These are phyloP conservation scores for Sphaceloma murrayae DNA, from an alignment of 2,329 filamentous ascomycete genomes.

Conservation along the genomic window DNA sequence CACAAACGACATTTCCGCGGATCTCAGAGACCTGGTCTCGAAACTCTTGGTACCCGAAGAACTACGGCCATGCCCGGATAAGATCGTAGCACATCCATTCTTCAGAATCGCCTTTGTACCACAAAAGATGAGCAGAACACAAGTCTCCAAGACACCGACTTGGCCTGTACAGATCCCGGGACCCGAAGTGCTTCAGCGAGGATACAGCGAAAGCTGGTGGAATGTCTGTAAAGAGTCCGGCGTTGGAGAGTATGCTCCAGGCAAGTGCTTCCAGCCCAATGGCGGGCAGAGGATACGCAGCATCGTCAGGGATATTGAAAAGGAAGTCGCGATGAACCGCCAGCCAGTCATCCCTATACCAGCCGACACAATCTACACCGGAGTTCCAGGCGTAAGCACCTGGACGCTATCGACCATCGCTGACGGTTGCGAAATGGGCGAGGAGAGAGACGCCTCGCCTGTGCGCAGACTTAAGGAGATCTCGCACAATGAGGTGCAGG, in stretches of 20 bases:
- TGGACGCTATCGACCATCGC: constrained; percentile 29
- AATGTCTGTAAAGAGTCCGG: constrained; percentile 42
- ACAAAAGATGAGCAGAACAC: constrained; percentile 36
- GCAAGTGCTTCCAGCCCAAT: constrained; percentile 38
- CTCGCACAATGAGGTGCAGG: constrained; percentile 35
- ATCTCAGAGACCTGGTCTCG: constrained; percentile 69
- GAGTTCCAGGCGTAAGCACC: constrained; percentile 33
- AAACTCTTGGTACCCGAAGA: constrained; percentile 67
- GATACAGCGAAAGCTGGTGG: constrained; percentile 44
- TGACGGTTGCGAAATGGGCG: constrained; percentile 31
- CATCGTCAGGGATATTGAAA: constrained; percentile 42
- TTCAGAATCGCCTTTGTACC: constrained; percentile 71
- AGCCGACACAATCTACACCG: constrained; percentile 39
- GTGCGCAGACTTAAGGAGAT: constrained; percentile 37
- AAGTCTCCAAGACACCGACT: constrained; percentile 37
- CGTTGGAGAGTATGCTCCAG: constrained; percentile 40
- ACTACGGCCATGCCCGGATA: constrained; percentile 62
- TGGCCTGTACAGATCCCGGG: constrained; percentile 39
- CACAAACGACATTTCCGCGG: constrained; percentile 60
- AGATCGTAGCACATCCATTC: constrained; percentile 69
- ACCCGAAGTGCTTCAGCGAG: constrained; percentile 35
- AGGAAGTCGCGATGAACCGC: constrained; percentile 39
- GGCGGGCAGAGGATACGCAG: constrained; percentile 40
- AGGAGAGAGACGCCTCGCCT: constrained; percentile 34
- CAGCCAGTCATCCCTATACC: constrained; percentile 42